Conservation (phyloP, 2,329 filamentous ascomycete genomes). For the Botrytis galanthina region DNA sequence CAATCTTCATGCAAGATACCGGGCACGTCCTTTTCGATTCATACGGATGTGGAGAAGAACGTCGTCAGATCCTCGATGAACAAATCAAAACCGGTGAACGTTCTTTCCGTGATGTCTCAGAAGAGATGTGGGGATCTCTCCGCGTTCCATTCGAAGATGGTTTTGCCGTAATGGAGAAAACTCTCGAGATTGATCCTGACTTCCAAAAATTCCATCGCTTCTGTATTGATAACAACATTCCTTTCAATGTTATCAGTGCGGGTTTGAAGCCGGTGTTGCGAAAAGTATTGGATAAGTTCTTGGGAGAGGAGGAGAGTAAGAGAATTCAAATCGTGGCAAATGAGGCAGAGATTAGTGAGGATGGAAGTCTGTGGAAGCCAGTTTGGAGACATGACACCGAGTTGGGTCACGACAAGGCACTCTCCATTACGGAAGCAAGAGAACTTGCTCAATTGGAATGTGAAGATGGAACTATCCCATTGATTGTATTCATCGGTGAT, state of each 20-base stretch:
- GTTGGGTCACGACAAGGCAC: conserved; percentile 65
- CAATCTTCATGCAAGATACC: conserved; percentile 70
- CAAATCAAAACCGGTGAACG: conserved; percentile 65
- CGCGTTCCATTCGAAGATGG: conserved; percentile 66
- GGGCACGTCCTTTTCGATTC: conserved; percentile 67
- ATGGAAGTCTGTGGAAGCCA: conserved; percentile 61
- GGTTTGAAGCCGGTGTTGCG: conserved; percentile 63
- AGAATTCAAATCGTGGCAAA: conserved; percentile 66
- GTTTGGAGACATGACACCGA: conserved; percentile 66
- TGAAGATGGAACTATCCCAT: conserved; percentile 60
- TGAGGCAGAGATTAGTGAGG: conserved; percentile 57
- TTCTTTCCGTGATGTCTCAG: conserved; percentile 67
- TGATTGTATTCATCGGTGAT: conserved; percentile 69
- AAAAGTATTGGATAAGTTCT: conserved; percentile 60
- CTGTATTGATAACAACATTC: conserved; percentile 60
- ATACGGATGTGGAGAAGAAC: conserved; percentile 59
- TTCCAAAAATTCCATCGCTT: conserved; percentile 64
- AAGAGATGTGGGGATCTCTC: conserved; percentile 69
- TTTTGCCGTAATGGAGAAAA: conserved; percentile 61
- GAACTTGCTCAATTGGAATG: conserved; percentile 51
- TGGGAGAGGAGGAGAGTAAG: conserved; percentile 50
- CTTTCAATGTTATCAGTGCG: conserved; percentile 68
- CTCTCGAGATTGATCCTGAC: conserved; percentile 61
- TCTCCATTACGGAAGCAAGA: conserved; percentile 62
- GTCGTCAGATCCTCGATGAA: conserved; percentile 56